A percentile compares a stretch with the other conserved stretches of the same genome.
These are phyloP conservation scores for Platismatia glauca DNA, from an alignment of 495 filamentous ascomycete species.

Conservation along the genomic window DNA sequence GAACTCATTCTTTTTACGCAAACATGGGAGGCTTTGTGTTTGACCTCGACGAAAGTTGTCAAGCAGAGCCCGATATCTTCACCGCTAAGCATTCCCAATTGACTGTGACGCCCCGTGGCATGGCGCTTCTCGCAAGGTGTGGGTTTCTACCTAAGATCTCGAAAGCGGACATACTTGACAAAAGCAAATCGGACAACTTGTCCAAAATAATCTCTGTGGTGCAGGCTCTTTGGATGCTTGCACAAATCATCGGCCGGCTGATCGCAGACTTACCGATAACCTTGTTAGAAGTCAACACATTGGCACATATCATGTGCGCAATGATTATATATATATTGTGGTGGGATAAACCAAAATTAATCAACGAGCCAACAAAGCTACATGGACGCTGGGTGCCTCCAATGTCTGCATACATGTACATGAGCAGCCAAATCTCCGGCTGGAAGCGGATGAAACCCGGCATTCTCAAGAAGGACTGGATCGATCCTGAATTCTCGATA, in stretches of 20 bases:
- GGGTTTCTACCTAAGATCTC: constrained; percentile 17
- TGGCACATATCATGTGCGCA: constrained; percentile 23
- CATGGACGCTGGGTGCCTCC: constrained; percentile 13
- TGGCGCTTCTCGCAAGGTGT: constrained; percentile 19
- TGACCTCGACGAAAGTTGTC: constrained; percentile 6
- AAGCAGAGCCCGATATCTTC: not conserved
- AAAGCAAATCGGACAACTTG: constrained; percentile 25
- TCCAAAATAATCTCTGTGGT: constrained; percentile 21
- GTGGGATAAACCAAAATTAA: constrained; percentile 23
- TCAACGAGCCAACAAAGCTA: constrained; percentile 19
- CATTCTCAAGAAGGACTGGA: constrained; percentile 7
- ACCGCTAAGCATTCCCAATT: constrained; percentile 2
- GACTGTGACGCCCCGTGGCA: constrained; percentile 17
- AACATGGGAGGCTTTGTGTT: constrained; percentile 18
- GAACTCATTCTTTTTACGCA: constrained; percentile 15
- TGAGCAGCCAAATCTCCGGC: constrained; percentile 16
- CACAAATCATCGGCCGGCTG: constrained; percentile 21
- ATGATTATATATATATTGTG: constrained; percentile 23
- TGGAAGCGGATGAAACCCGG: constrained; percentile 6
- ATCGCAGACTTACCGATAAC: constrained; percentile 19
- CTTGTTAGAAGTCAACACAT: constrained; percentile 25
- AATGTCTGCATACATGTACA: constrained; percentile 19
- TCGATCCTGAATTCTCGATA: constrained; percentile 14
- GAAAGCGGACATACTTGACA: constrained; percentile 21
- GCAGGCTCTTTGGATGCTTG: constrained; percentile 26